phyloP scores from a whole-genome alignment of 352 stramenopile species.

The Pythium plurisporium region DNA sequence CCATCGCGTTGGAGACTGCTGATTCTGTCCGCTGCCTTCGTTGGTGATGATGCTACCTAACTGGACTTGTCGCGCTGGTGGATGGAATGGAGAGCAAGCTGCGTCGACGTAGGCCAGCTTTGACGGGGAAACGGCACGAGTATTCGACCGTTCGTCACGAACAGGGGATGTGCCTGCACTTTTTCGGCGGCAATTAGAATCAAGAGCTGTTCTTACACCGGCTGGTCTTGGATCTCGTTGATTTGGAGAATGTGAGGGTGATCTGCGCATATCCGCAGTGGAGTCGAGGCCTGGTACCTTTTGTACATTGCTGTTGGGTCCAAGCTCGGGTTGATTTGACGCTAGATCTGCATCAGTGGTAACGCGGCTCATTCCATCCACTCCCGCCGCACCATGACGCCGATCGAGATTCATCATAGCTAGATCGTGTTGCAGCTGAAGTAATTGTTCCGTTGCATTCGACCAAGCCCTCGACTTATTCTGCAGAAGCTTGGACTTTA shows the following conservation, averaged over 20 bases:
- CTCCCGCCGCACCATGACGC: background rate
- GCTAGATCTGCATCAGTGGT: background rate
- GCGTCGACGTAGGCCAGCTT: slow-evolving; percentile 14
- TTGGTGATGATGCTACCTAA: no score
- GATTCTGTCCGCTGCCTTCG: background rate
- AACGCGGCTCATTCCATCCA: background rate
- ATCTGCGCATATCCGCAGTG: background rate
- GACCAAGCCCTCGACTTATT: slow-evolving; percentile 86
- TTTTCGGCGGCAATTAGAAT: background rate
- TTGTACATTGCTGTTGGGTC: background rate
- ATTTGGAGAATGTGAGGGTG: background rate
- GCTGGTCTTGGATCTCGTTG: background rate
- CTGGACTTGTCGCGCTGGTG: no score
- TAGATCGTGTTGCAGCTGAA: slow-evolving; percentile 77
- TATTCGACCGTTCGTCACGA: background rate
- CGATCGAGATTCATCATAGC: slow-evolving; percentile 75
- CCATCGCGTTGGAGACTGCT: no score
- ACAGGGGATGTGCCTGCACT: background rate
- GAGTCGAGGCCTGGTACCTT: background rate
- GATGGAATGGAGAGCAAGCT: slow-evolving; percentile 24
- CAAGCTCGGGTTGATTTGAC: slow-evolving; percentile 2
- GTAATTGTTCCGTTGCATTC: slow-evolving; percentile 63
- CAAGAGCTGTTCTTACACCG: background rate
- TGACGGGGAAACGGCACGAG: background rate
- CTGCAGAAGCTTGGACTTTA: slow-evolving; percentile 77